Evolutionary conservation across 768 basidiomycete genomes (phyloP), one percentile per base, ranked within the genome.

Genomic region (Mycena pura): DNA sequence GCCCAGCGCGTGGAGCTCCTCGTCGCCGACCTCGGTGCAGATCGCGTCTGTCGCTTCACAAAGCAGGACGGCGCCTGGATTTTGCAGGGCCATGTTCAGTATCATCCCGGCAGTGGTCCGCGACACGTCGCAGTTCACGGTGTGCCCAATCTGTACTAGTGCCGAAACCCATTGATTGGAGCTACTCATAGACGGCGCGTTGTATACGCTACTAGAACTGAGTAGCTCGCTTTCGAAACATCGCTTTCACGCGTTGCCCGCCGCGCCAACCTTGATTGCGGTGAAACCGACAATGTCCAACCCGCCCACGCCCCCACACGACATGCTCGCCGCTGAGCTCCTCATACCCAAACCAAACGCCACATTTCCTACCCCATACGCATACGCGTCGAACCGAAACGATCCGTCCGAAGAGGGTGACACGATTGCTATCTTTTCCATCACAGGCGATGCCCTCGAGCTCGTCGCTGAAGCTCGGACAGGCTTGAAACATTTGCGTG

Each of bases 381-480:
- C 93, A 15, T 93, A 92, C 69, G 75, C 85, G 11, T 89, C 91
- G 4, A 94, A 93, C 73, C 82, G 92, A 29, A 88, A 92, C 66
- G 86, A 91, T 67, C 87, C 87, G 5, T 81, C 84, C 21, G 77
- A 85, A 0, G 85, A 82, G 44, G 91, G 92, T 22, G 92, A 94
- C 71, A 84, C 84, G 28, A 84, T 94, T 62, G 81, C 90, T 6
- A 82, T 93, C 29, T 92, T 89, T 74, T 78, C 83, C 7, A 78
- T 87, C 40, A 77, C 77, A 9, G 76, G 79, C 17, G 78, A 78
- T 25, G 68, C 72, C 24, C 78, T 86, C 2, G 77, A 82, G 59
- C 77, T 88, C 39, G 78, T 89, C 10, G 76, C 74, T 6, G 90
- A 93, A 69, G 81, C 91, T 19, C 79, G 85, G 48, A 88, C 89